These are phyloP conservation scores for Podila horticola DNA, from an alignment of 192 early-diverging fungal species.

Conservation along the genomic window DNA sequence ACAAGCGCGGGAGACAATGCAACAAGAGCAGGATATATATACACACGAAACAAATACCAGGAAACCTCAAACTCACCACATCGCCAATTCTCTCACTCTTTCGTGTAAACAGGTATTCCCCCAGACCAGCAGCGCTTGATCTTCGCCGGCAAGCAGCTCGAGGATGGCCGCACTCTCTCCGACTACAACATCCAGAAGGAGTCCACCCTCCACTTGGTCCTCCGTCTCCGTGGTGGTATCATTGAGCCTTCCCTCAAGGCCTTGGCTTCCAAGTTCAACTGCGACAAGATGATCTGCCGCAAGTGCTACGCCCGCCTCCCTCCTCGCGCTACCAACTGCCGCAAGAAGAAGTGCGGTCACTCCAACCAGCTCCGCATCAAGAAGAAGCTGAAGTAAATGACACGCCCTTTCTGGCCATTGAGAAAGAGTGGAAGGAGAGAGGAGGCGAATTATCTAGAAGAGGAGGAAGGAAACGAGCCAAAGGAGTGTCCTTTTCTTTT, in stretches of 20 bases:
- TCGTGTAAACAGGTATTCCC: conserved; percentile 59
- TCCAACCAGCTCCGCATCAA: conserved; percentile 99
- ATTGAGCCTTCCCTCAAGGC: conserved; percentile 11
- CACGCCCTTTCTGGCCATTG: too few species aligned
- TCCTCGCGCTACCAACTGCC: conserved; percentile 99
- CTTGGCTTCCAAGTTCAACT: conserved; percentile 99
- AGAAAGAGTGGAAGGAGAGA: too few species aligned
- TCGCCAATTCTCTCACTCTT: too few species aligned
- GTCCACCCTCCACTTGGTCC: conserved; percentile 73
- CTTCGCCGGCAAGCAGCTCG: conserved; percentile 81
- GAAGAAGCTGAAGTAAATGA: conserved; percentile 95
- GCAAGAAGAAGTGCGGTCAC: conserved; percentile 99
- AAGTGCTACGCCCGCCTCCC: conserved; percentile 99
- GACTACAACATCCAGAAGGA: conserved; percentile 81
- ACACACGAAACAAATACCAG: too few species aligned
- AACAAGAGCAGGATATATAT: too few species aligned
- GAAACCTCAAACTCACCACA: too few species aligned
- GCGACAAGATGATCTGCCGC: conserved; percentile 99
- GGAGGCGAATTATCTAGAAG: too few species aligned
- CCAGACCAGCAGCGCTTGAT: conserved; percentile 79
- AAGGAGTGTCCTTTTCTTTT: too few species aligned
- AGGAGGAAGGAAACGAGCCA: too few species aligned
- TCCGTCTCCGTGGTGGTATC: conserved; percentile 69
- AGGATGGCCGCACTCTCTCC: conserved; percentile 71
- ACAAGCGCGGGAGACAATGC: too few species aligned